Base-by-base conservation (phyloP, 768 basidiomycete genomes). In the Lactarius akahatsu region DNA sequence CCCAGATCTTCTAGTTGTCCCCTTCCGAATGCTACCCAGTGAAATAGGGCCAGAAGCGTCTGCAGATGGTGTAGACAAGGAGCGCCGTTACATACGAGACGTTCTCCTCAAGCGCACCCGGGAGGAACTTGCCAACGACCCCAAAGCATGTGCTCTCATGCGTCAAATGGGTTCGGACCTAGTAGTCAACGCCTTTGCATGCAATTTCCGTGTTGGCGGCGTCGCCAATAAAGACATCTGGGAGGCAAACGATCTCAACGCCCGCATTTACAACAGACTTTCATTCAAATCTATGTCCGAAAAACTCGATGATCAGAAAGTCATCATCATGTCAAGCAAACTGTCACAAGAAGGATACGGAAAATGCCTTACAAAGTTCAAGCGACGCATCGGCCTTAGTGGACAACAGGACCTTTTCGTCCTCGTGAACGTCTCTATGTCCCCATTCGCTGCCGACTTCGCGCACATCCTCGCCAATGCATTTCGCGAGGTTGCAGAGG, bases 101-200 rank as follows among this genome's bases (percentile, higher is more conserved):
- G 8, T 63, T 20, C 57, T 70, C 34, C 70, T 70, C 50, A 40
- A 45, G 15, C 28, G 55, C 45, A 41, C 68, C 4, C 68, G 64
- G 43, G 50, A 69, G 50, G 61, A 66, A 40, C 61, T 70, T 30
- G 61, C 70, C 9, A 62, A 59, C 10, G 65, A 71, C 40, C 65
- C 65, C 15, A 52, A 30, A 34, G 70, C 65, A 2, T 43, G 59
- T 13, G 56, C 60, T 4, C 57, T 71, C 5, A 60, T 71, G 62
- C 64, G 65, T 34, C 62, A 61, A 36, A 63, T 71, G 59, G 68
- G 69, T 4, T 66, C 70, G 11, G 82, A 82, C 67, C 76, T 83
- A 63, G 75, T 72, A 59, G 80, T 83, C 73, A 81, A 82, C 63
- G 74, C 77, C 2, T 83, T 82, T 63, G 75, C 77, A 2, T 77